phyloP scores from a whole-genome alignment of 108 stramenopile genomes.

The Skeletonema potamos region DNA sequence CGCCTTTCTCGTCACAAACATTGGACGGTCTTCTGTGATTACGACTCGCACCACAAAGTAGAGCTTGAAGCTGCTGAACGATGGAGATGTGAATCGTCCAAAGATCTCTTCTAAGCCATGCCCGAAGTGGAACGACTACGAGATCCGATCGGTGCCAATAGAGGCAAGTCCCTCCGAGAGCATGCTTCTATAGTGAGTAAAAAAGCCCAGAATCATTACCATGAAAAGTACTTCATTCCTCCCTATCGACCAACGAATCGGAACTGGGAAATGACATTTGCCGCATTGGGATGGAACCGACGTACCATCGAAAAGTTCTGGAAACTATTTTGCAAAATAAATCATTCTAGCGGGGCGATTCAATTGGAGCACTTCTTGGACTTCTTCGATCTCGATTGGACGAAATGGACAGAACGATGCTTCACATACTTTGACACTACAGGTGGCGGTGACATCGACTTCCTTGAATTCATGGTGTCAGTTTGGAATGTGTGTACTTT shows the following conservation, averaged over 20 bases:
- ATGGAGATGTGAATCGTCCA: no score
- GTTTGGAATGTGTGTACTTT: constrained; percentile 54
- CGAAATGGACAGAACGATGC: constrained; percentile 42
- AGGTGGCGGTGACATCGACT: constrained; percentile 47
- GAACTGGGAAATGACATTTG: constrained; percentile 49
- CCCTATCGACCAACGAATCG: constrained; percentile 46
- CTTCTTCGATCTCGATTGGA: constrained; percentile 46
- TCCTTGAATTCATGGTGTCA: constrained; percentile 49
- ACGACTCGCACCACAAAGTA: no score
- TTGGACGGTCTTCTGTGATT: no score
- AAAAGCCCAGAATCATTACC: constrained; percentile 13
- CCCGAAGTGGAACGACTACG: constrained; percentile 19
- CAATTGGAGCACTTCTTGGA: constrained; percentile 41
- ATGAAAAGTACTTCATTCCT: constrained; percentile 36
- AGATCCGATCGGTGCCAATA: constrained; percentile 32
- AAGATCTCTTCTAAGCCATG: no score
- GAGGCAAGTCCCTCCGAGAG: constrained; percentile 26
- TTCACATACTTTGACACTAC: constrained; percentile 52
- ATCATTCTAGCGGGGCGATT: constrained; percentile 37
- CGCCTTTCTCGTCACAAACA: no score
- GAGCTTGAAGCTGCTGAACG: no score
- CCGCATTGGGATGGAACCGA: constrained; percentile 41
- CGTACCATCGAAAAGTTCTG: constrained; percentile 52
- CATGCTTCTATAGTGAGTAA: constrained; percentile 6
- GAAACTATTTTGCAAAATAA: constrained; percentile 49